Base-by-base conservation (phyloP, 495 filamentous ascomycete genomes). In the Aspergillus ellipticus region DNA sequence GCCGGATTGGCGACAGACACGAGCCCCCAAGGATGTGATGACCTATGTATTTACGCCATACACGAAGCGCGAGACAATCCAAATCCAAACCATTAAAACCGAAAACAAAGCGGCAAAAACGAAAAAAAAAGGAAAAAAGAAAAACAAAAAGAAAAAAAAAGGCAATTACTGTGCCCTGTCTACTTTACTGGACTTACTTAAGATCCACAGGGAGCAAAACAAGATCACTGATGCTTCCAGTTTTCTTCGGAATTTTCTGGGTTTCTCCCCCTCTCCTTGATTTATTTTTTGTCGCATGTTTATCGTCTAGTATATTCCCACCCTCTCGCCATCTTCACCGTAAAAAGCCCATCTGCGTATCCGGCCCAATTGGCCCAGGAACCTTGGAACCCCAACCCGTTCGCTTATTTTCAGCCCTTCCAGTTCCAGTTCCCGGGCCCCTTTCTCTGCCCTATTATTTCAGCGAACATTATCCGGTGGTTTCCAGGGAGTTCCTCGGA, bases 131-230 rank as follows among this genome's bases (percentile, higher is more conserved):
- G 41, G 49, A 47, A 29, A 50, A 51, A 55, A 53, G 37, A 35
- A 59, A 54, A 41, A 49, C 17, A 46, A 54, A 16, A 49, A 35
- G 19, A 42, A 53, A 35, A 51, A 45, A 51, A 35, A 46, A 33
- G 39, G 48, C 51, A 56, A 52, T 41, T 33, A 13, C 52, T 60
- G 48, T 39, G 35, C 7, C 24, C 24, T 28, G 24, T 28, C 24
- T 28, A n/a, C n/a, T n/a, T n/a, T n/a, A n/a, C n/a, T n/a, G n/a
- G n/a, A n/a, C n/a, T n/a, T n/a, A n/a, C n/a, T n/a, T n/a, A 4
- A 47, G 52, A 29, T 29, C 31, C 53, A 49, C 53, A 57, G 60
- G 61, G 60, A 62, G 59, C 26, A 42, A 56, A 60, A 55, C 41
- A 55, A 52, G 53, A 47, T 46, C 49, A 51, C 13, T 45, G 19